phyloP scores from a whole-genome alignment of 208 protist species.

The Trypanosoma scelopori region DNA sequence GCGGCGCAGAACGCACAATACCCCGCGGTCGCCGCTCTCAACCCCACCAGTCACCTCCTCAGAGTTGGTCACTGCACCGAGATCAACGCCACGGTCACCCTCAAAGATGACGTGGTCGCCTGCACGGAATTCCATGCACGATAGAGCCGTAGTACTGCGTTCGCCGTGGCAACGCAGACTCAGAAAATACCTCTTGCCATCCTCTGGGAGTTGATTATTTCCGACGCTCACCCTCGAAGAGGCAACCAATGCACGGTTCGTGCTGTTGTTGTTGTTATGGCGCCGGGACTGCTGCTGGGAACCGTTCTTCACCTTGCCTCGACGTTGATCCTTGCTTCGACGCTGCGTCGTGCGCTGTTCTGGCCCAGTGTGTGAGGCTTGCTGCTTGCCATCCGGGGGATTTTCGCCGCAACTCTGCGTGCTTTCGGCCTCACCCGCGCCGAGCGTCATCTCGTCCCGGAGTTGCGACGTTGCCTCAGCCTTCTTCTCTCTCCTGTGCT shows the following conservation, averaged over 20 bases:
- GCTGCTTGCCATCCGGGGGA: constrained; percentile 2
- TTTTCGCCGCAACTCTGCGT: neutral
- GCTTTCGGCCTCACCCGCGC: neutral
- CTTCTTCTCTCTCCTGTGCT: constrained; percentile 19
- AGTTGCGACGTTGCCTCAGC: neutral
- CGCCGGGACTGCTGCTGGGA: neutral
- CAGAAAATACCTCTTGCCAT: constrained; percentile 31
- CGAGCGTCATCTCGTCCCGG: neutral
- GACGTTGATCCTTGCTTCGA: constrained; percentile 10
- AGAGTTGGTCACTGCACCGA: constrained; percentile 68
- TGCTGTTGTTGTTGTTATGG: constrained; percentile 4
- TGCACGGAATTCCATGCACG: constrained; percentile 22
- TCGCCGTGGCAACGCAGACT: constrained; percentile 53
- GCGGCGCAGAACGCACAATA: constrained; percentile 31
- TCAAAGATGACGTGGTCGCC: constrained; percentile 76
- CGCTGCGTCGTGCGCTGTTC: constrained; percentile 10
- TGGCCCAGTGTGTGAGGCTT: neutral
- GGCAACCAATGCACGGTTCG: constrained; percentile 8
- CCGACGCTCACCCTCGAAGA: neutral
- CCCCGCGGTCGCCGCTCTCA: constrained; percentile 4
- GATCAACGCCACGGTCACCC: constrained; percentile 74
- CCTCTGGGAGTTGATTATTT: neutral
- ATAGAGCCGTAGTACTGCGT: constrained; percentile 25
- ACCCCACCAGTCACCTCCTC: constrained; percentile 16
- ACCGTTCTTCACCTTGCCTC: neutral